phyloP scores from a whole-genome alignment of 208 protist genomes.

The Leishmania amazonensis region DNA sequence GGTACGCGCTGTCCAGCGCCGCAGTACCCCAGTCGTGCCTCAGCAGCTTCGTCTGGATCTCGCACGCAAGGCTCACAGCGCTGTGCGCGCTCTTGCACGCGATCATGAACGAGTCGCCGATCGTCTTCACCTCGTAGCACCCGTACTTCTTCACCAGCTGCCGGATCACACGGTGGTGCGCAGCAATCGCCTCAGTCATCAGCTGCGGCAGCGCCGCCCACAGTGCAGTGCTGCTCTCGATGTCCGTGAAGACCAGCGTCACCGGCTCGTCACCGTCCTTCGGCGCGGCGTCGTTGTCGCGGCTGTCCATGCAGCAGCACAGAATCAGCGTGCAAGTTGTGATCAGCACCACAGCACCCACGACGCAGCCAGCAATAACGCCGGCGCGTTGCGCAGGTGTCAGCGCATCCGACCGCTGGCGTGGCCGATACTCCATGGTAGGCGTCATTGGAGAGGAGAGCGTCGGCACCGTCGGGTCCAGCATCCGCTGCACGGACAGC shows the following conservation, averaged over 20 bases:
- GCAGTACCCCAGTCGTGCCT: conserved; percentile 53
- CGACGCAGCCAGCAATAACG: conserved; percentile 31
- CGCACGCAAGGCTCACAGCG: conserved; percentile 47
- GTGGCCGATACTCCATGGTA: conserved; percentile 34
- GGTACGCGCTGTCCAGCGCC: conserved; percentile 52
- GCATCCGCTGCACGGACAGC: conserved; percentile 35
- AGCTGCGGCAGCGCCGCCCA: conserved; percentile 56
- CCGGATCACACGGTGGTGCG: conserved; percentile 76
- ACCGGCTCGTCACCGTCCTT: conserved; percentile 45
- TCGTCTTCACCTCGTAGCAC: conserved; percentile 48
- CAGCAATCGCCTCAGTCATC: conserved; percentile 70
- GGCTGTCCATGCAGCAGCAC: conserved; percentile 21
- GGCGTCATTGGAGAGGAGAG: conserved; percentile 15
- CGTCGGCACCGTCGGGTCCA: conserved; percentile 26
- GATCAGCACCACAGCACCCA: conserved; percentile 15
- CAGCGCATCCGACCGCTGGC: not conserved
- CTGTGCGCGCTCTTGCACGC: conserved; percentile 51
- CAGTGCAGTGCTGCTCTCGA: conserved; percentile 81
- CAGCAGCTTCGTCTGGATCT: conserved; percentile 59
- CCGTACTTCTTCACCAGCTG: conserved; percentile 49
- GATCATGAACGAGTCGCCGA: conserved; percentile 46
- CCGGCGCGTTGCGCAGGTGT: conserved; percentile 27
- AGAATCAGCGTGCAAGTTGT: conserved; percentile 17
- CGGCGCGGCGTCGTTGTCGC: conserved; percentile 55
- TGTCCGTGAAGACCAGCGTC: conserved; percentile 79